These are phyloP conservation scores for Alternaria infectoria DNA, from an alignment of 2,329 filamentous ascomycete species.

Conservation along the genomic window DNA sequence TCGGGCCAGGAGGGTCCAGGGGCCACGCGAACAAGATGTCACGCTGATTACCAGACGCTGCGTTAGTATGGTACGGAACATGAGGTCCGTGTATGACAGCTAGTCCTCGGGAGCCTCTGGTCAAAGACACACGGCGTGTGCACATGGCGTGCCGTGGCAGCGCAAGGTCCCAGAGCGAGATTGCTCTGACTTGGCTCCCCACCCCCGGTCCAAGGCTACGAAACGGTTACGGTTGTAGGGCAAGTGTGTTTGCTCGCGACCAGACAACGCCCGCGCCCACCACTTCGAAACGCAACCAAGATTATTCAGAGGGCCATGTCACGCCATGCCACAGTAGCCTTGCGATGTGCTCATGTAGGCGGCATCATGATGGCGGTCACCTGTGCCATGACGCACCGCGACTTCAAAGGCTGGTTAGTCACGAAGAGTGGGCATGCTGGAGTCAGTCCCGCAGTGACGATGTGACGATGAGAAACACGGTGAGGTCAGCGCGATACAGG, in stretches of 20 bases:
- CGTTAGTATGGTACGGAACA: constrained; percentile 26
- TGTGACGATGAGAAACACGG: constrained; percentile 24
- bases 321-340: constrained; percentile 7
- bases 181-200: constrained; percentile 13
- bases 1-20: constrained; percentile 41
- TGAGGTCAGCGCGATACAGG: constrained; percentile 37
- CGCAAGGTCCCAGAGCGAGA: constrained; percentile 8
- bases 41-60: constrained; percentile 23
- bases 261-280: constrained; percentile 8
- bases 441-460: constrained; percentile 17
- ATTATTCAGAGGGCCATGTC: constrained; percentile 8
- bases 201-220: constrained; percentile 4
- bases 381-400: constrained; percentile 20
- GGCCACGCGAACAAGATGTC: constrained; percentile 31
- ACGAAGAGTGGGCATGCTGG: constrained; percentile 4
- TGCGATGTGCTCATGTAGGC: constrained; percentile 13
- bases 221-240: constrained; percentile 10
- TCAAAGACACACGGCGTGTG: constrained; percentile 9
- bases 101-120: constrained; percentile 22
- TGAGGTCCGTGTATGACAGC: constrained; percentile 35
- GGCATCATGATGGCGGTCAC: constrained; percentile 28
- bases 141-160: constrained; percentile 7
- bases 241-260: constrained; percentile 5
- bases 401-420: constrained; percentile 2
- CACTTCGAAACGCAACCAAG: constrained; percentile 6